Evolutionary conservation across 306 rosid genomes (phyloP), one percentile per base, ranked within the genome.

Genomic region (Mucuna pruriens): DNA sequence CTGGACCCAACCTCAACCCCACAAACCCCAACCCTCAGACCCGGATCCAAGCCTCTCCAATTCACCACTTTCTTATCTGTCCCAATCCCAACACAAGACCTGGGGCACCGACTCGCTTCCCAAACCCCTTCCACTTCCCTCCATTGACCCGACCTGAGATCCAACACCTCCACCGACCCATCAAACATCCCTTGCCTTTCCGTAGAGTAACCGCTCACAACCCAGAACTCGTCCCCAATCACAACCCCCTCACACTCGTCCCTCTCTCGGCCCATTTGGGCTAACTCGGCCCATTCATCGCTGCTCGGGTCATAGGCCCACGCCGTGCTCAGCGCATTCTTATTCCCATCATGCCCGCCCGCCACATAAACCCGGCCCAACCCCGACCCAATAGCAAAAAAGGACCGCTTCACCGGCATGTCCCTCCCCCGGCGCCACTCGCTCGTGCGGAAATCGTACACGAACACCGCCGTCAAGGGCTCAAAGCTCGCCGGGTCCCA

Each of bases 191-290:
- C 90, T 16, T 87, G 90, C 0, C 58, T 80, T 72, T 87, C 90
- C 0, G 90, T 87, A 1, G 6, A 23, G 10, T 87, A 87, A 4
- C 90, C 90, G 5, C 90, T 82, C 8, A 85, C 79, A 23, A 82
- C 90, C 90, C 88, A 87, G 9, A 87, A 82, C 81, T 87, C 86
- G 6, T 54, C 76, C 7, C 86, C 88, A 0, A 87, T 38, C 55
- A 82, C 85, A n/a, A 17, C 45, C 2, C 85, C 90, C n/a, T 87
- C 85, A 38, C 90, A 87, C 79, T 87, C 90, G 48, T 87, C 90
- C 7, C 90, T 73, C 31, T 85, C 86, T 16, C 42, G 75, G 31
- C 68, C 76, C 90, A 87, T 85, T 40, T 39, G 80, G 11, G 4
- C 65, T 55, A 87, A 6, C 48, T 17, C 67, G 4, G 12, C 3